phyloP scores from a whole-genome alignment of 768 basidiomycete genomes.

The Suillus subluteus region DNA sequence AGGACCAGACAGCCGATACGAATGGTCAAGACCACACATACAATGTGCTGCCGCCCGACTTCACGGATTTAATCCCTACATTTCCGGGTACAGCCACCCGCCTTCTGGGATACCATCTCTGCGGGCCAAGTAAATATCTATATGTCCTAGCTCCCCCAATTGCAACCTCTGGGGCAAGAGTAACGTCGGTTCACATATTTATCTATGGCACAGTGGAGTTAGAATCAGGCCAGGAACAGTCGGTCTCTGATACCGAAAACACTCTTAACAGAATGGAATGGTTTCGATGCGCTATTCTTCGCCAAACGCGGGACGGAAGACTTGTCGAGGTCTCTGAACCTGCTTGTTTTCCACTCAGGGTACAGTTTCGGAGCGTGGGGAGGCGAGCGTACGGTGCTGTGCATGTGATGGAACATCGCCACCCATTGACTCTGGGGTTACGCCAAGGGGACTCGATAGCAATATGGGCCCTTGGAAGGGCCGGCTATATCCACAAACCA shows the following conservation, averaged over 20 bases:
- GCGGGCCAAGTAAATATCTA: conserved; percentile 1
- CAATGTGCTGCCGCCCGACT: not conserved
- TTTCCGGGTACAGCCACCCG: not conserved
- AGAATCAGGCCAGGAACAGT: not conserved
- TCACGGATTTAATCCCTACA: conserved; percentile 3
- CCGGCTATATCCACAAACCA: conserved; percentile 4
- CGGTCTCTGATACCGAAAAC: not conserved
- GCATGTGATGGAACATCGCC: not conserved
- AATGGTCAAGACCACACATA: not conserved
- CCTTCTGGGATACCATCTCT: not conserved
- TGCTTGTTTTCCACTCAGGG: not conserved
- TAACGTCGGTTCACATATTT: conserved; percentile 3
- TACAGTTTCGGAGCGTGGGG: not conserved
- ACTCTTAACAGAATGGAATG: conserved; percentile 6
- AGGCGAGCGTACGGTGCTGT: not conserved
- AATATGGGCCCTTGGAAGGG: conserved; percentile 5
- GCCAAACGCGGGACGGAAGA: not conserved
- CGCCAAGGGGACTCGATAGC: conserved; percentile 3
- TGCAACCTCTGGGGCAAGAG: not conserved
- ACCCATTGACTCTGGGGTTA: conserved; percentile 1
- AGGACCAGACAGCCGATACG: not conserved
- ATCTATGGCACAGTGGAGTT: conserved; percentile 4
- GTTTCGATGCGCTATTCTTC: conserved; percentile 6
- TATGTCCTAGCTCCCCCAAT: not conserved
- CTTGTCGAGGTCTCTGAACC: not conserved